A percentile compares a stretch with the other conserved stretches of the same genome.
These are phyloP conservation scores for Brettanomyces anomalus DNA, from an alignment of 805 yeast species.

Conservation along the genomic window DNA sequence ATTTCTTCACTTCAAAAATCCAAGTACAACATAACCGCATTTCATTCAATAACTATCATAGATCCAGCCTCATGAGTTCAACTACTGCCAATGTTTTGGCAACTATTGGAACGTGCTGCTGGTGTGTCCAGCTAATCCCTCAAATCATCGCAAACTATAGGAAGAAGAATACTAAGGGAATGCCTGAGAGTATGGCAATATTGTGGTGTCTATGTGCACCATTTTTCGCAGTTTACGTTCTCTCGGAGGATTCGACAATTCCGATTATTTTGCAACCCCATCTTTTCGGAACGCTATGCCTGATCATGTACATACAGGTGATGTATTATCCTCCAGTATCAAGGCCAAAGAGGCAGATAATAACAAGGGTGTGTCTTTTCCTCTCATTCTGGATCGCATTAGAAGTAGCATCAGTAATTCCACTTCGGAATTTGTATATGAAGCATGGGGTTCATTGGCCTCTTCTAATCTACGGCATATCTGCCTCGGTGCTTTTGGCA, in stretches of 20 bases:
- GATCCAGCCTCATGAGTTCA: slow-evolving; percentile 10
- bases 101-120: slow-evolving; percentile 80
- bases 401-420: slow-evolving; percentile 42
- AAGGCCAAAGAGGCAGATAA: slow-evolving; percentile 23
- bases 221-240: slow-evolving; percentile 44
- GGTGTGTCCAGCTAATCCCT: slow-evolving; percentile 90
- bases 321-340: slow-evolving; percentile 45
- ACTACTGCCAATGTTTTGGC: slow-evolving; percentile 70
- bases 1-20: no score
- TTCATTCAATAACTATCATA: no score
- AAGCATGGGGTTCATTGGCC: slow-evolving; percentile 36
- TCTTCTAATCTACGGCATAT: slow-evolving; percentile 34
- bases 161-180: slow-evolving; percentile 73
- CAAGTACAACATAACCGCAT: no score
- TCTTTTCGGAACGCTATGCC: slow-evolving; percentile 42
- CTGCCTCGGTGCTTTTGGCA: slow-evolving; percentile 41
- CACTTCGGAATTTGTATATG: slow-evolving; percentile 37
- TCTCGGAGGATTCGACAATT: slow-evolving; percentile 37
- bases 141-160: slow-evolving; percentile 60
- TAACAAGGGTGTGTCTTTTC: slow-evolving; percentile 25
- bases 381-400: slow-evolving; percentile 28
- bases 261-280: slow-evolving; percentile 48
- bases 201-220: slow-evolving; percentile 65
- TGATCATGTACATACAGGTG: slow-evolving; percentile 38
- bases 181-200: slow-evolving; percentile 83